Evolutionary conservation across 176 grass and related monocot species (phyloP), one percentile per base, ranked within the genome.

Genomic region (Pontederia crassipes): DNA sequence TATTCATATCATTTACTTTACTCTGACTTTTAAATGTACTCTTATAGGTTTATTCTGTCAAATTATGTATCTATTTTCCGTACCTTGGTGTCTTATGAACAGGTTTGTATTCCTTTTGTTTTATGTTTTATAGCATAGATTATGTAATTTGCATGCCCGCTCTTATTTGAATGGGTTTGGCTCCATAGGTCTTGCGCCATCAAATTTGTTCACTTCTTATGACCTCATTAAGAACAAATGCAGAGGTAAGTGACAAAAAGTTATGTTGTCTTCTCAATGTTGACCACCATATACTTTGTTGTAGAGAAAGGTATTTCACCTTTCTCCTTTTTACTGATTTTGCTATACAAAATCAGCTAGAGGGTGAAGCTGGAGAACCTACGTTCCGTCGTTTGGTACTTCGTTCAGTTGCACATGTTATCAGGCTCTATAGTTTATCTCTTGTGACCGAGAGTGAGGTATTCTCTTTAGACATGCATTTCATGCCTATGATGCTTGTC

Each of bases 361-460:
- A 97, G 64, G 92, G 92, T 78, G 92, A 97, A 80, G 87, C 83
- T 77, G 87, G 92, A 56, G 92, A 97, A 65, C 92, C 92, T 75
- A 79, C 74, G 52, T 97, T 81, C 59, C 92, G 92, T 8, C 83
- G 92, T 77, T 85, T 97, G 80, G 92, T 97, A 54, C 81, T 97
- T 54, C 87, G 92, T 67, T 84, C 86, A 47, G 92, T 97, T 76
- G 85, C 87, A 71, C 87, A 97, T 83, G 82, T 97, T 69, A 97
- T 97, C 57, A 97, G 87, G 52, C 79, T 97, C n/a, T 97, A 91
- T 75, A 85, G 87, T 68, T 80, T 79, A 82, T 97, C 84, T 47
- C 92, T 97, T 85, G 81, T 88, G 69, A 97, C 92, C 55, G 92
- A 97, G 88, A 91, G 83, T 54, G 92, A 97, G 92, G 92, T 97